Evolutionary conservation across 1,284 basidiomycete genomes (phyloP).

Genomic region (Phylloboletellus chloephorus): DNA sequence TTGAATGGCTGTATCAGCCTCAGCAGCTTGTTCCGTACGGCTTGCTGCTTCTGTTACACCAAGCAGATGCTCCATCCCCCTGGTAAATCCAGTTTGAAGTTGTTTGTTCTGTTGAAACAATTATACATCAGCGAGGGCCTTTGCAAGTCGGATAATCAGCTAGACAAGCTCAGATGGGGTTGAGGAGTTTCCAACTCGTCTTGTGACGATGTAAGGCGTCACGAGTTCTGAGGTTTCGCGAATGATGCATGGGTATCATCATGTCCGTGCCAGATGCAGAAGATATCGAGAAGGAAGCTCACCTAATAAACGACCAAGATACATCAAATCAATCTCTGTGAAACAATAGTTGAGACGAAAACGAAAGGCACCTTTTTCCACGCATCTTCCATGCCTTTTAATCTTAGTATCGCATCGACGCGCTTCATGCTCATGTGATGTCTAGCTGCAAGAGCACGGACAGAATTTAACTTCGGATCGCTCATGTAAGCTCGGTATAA

Average conservation of each 20-base stretch:
- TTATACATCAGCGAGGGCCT: slow-evolving; percentile 16
- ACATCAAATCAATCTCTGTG: slow-evolving; percentile 11
- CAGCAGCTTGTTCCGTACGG: slow-evolving; percentile 1
- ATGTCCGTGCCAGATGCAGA: slow-evolving; percentile 14
- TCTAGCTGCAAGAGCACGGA: slow-evolving; percentile 54
- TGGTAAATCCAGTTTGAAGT: slow-evolving; percentile 62
- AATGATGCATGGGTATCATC: slow-evolving; percentile 60
- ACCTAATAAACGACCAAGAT: slow-evolving; percentile 38
- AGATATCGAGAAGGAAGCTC: slow-evolving; percentile 9
- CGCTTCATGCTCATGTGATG: slow-evolving; percentile 69
- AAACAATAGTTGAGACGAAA: slow-evolving; percentile 6
- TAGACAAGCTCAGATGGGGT: slow-evolving; percentile 54
- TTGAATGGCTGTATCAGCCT: slow-evolving; percentile 9
- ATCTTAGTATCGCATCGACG: slow-evolving; percentile 70
- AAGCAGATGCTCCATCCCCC: slow-evolving; percentile 66
- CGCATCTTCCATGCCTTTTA: slow-evolving; percentile 69
- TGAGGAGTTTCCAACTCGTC: slow-evolving; percentile 54
- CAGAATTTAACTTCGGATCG: slow-evolving; percentile 51
- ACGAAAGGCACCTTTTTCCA: slow-evolving; percentile 56
- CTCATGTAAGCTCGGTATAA: slow-evolving; percentile 56
- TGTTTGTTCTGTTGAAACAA: slow-evolving; percentile 41
- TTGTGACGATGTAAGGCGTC: slow-evolving; percentile 56
- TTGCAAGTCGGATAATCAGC: slow-evolving; percentile 2
- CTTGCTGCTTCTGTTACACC: slow-evolving; percentile 35
- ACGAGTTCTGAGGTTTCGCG: slow-evolving; percentile 54